Percentiles rank a stretch among this genome's conserved stretches.
Conservation (phyloP, 225 moss, liverwort and hornwort genomes). For the Antitrichia curtipendula region DNA sequence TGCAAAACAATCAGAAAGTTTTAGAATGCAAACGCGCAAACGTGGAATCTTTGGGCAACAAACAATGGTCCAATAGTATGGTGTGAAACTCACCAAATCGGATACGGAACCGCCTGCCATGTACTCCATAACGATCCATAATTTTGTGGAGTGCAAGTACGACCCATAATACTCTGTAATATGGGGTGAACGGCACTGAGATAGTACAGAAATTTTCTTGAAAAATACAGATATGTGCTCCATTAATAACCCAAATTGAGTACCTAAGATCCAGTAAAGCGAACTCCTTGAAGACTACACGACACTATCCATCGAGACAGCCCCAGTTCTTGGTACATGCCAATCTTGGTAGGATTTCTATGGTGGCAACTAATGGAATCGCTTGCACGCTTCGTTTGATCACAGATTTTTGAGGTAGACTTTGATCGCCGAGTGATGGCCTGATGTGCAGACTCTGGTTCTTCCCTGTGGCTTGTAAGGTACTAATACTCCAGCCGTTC, state of each 20-base stretch:
- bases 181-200: conserved; percentile 95
- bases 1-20: neutral
- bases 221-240: neutral
- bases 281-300: neutral
- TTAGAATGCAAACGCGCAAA: neutral
- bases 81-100: conserved; percentile 50
- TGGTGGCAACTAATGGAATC: too few species aligned
- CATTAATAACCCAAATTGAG: neutral
- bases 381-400: too few species aligned
- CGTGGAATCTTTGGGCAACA: neutral
- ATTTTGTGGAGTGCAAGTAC: conserved; percentile 81
- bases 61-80: neutral
- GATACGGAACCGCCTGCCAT: conserved; percentile 99
- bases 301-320: neutral
- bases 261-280: neutral
- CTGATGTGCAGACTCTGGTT: too few species aligned
- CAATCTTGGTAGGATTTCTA: too few species aligned
- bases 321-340: too few species aligned
- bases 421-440: too few species aligned
- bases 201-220: conserved; percentile 98
- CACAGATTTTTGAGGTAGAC: too few species aligned
- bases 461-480: too few species aligned
- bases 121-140: conserved; percentile 99
- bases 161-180: conserved; percentile 98
- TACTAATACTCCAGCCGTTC: too few species aligned